Percentiles rank a stretch among this genome's conserved stretches.
Conservation (phyloP, 2,329 filamentous ascomycete genomes). For the Grosmannia huntii region DNA sequence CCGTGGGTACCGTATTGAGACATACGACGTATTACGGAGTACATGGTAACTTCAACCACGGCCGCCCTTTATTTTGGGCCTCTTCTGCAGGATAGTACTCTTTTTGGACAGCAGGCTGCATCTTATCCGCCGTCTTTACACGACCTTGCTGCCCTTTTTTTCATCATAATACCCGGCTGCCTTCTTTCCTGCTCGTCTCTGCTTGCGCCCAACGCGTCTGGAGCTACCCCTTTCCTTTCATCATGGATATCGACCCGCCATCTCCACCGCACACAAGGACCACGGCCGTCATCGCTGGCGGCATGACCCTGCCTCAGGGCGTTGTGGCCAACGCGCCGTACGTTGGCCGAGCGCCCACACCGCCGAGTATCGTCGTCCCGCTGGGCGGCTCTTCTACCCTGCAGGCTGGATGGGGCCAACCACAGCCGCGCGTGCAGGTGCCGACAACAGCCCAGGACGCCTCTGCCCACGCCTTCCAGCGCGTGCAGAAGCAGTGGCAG, state of each 20-base stretch:
- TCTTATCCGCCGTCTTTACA: not conserved
- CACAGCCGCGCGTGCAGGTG: not conserved
- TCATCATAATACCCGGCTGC: not conserved
- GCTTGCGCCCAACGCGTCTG: not conserved
- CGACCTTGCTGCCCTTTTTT: not conserved
- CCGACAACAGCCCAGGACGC: not conserved
- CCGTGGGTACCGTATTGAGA: not conserved
- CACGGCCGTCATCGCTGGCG: not conserved
- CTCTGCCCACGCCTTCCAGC: not conserved
- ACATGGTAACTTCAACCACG: too few species aligned
- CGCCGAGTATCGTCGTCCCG: constrained; percentile 29
- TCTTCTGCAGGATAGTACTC: too few species aligned
- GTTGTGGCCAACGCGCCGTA: constrained; percentile 22
- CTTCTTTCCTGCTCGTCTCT: not conserved
- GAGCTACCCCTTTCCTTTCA: not conserved
- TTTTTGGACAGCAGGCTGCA: too few species aligned
- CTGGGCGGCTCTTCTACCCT: not conserved
- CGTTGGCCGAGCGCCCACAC: constrained; percentile 24
- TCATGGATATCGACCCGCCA: not conserved
- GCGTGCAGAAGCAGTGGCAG: too few species aligned
- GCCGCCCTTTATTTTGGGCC: too few species aligned
- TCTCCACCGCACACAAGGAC: not conserved
- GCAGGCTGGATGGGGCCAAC: not conserved
- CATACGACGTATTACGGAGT: too few species aligned
- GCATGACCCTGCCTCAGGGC: constrained; percentile 7